Conservation (phyloP, 1,284 basidiomycete species). For the Ganoderma leucocontextum region DNA sequence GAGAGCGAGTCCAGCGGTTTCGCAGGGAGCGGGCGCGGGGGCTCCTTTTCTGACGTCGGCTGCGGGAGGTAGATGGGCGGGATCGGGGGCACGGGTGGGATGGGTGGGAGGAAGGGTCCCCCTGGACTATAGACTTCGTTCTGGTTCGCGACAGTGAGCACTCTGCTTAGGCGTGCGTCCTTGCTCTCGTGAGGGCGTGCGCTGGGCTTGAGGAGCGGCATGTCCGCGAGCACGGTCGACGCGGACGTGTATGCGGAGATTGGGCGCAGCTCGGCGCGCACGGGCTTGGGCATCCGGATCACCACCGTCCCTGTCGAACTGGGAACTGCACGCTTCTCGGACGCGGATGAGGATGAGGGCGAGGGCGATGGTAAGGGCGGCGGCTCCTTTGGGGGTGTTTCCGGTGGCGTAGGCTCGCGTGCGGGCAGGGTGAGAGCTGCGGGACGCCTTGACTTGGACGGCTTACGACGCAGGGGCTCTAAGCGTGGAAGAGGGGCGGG, state of each 20-base stretch:
- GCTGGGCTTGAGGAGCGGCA: slow-evolving; percentile 21
- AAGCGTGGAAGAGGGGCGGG: slow-evolving; percentile 6
- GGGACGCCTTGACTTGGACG: slow-evolving; percentile 11
- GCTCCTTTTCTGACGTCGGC: background rate
- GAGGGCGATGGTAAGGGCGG: background rate
- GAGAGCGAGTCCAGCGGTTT: background rate
- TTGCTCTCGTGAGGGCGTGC: background rate
- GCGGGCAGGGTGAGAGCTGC: background rate
- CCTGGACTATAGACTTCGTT: background rate
- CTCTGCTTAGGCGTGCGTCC: background rate
- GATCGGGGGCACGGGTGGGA: slow-evolving; percentile 3
- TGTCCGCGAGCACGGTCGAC: slow-evolving; percentile 20
- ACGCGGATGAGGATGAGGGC: background rate
- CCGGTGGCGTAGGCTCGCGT: background rate
- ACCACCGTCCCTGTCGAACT: background rate
- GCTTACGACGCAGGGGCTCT: slow-evolving; percentile 27
- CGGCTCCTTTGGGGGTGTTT: slow-evolving; percentile 8
- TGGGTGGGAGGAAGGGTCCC: background rate
- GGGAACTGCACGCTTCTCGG: slow-evolving; percentile 1
- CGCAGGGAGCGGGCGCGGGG: slow-evolving; percentile 4
- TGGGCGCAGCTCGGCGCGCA: slow-evolving; percentile 12
- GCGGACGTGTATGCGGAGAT: slow-evolving; percentile 20
- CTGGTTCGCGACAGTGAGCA: slow-evolving; percentile 7
- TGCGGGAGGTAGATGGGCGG: slow-evolving; percentile 3
- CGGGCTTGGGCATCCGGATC: slow-evolving; percentile 11